Percentiles rank a stretch among this genome's conserved stretches.
phyloP scores from a whole-genome alignment of 495 filamentous ascomycete species.

The Xylaria cubensis region DNA sequence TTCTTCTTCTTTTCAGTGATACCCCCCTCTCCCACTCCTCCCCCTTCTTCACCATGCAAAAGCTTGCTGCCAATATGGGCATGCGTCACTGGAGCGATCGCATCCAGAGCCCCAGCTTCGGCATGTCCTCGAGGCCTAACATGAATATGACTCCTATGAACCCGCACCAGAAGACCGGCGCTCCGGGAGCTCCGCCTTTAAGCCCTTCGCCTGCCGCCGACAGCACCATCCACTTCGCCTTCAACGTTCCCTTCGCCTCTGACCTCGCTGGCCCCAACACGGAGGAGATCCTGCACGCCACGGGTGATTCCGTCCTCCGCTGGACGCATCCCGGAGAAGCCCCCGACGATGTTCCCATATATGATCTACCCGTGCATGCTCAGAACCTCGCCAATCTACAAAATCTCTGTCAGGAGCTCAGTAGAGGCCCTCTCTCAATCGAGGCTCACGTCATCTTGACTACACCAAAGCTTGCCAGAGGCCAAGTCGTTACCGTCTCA shows the following conservation, averaged over 20 bases:
- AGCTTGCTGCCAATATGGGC: constrained; percentile 83
- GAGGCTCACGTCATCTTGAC: constrained; percentile 83
- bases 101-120: constrained; percentile 81
- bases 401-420: constrained; percentile 78
- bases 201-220: constrained; percentile 70
- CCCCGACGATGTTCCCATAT: constrained; percentile 78
- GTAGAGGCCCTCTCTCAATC: constrained; percentile 67
- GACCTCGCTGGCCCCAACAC: constrained; percentile 87
- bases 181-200: constrained; percentile 68
- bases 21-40: constrained; percentile 36
- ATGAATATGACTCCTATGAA: constrained; percentile 73
- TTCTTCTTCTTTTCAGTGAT: constrained; percentile 38
- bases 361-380: constrained; percentile 87
- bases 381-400: constrained; percentile 80
- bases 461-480: constrained; percentile 75
- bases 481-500: constrained; percentile 87
- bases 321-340: constrained; percentile 92
- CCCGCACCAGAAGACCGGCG: constrained; percentile 69
- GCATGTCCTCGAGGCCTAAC: constrained; percentile 74
- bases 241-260: constrained; percentile 94
- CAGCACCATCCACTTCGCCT: constrained; percentile 74
- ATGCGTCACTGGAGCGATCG: constrained; percentile 89
- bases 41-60: constrained; percentile 74
- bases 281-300: constrained; percentile 91
- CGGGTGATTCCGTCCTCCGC: constrained; percentile 76